phyloP scores from a whole-genome alignment of 495 filamentous ascomycete genomes.

The Neurospora tetraspora region DNA sequence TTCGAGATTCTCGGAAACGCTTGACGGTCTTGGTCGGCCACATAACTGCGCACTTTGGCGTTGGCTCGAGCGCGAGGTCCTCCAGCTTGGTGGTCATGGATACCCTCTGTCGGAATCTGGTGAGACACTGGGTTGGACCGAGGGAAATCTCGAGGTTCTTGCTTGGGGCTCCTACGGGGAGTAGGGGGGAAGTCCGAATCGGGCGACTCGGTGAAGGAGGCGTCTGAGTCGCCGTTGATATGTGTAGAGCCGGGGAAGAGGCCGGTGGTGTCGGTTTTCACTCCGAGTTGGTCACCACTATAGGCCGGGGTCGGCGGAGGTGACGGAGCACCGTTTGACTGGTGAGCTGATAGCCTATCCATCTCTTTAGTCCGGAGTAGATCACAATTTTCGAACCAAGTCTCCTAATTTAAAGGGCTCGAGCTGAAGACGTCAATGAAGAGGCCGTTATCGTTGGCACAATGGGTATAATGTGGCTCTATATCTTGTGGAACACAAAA shows the following conservation, averaged over 20 bases:
- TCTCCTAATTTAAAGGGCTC: background rate
- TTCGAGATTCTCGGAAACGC: slow-evolving; percentile 44
- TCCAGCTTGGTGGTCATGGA: slow-evolving; percentile 17
- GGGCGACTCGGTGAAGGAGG: slow-evolving; percentile 6
- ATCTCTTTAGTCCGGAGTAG: background rate
- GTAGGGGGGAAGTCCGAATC: background rate
- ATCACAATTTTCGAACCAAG: background rate
- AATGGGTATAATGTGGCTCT: background rate
- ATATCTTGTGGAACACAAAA: background rate
- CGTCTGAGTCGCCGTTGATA: background rate
- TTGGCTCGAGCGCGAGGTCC: slow-evolving; percentile 27
- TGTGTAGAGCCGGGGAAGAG: background rate
- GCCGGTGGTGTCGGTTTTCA: slow-evolving; percentile 5
- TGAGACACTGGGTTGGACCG: slow-evolving; percentile 1
- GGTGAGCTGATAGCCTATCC: background rate
- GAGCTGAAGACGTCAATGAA: background rate
- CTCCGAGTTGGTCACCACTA: background rate
- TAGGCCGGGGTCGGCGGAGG: slow-evolving; percentile 19
- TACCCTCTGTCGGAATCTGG: slow-evolving; percentile 4
- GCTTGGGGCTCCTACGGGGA: slow-evolving; percentile 1
- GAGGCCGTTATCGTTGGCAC: background rate
- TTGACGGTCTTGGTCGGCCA: slow-evolving; percentile 28
- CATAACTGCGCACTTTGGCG: slow-evolving; percentile 28
- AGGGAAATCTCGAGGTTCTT: background rate
- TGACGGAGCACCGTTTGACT: slow-evolving; percentile 12